These are phyloP conservation scores for Ustilago curta DNA, from an alignment of 1,284 basidiomycete genomes.

Conservation along the genomic window DNA sequence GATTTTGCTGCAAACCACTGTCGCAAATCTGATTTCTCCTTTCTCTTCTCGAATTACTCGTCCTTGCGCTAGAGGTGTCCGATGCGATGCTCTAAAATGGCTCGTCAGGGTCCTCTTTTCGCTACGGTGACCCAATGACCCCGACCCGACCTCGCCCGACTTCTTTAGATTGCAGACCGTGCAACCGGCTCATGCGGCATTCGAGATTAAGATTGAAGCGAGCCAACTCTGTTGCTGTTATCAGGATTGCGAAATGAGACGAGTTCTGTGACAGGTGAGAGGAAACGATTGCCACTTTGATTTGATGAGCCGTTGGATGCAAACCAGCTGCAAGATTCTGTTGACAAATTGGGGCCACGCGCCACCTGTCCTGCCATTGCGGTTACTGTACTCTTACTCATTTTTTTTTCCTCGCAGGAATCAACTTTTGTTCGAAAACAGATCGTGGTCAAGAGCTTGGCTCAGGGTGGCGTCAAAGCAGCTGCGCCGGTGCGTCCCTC, in stretches of 20 bases:
- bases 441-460: not conserved
- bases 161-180: not conserved
- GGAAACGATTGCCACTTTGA: not conserved
- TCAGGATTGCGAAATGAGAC: not conserved
- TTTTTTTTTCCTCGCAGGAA: not conserved
- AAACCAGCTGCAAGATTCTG: not conserved
- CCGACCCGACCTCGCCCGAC: too few species aligned
- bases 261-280: constrained; percentile 1
- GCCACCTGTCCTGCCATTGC: not conserved
- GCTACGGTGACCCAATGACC: too few species aligned
- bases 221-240: not conserved
- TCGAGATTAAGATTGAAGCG: not conserved
- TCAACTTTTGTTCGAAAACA: not conserved
- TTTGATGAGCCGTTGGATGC: not conserved
- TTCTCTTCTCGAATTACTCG: too few species aligned
- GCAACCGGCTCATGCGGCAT: not conserved
- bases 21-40: too few species aligned
- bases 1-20: too few species aligned
- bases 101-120: too few species aligned
- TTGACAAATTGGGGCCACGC: not conserved
- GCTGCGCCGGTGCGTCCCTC: not conserved
- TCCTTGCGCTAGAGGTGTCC: too few species aligned
- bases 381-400: too few species aligned
- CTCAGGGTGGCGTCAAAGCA: constrained; percentile 2
- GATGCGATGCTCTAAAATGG: too few species aligned